A percentile compares a stretch with the other conserved stretches of the same genome.
These are phyloP conservation scores for Punica granatum DNA, from an alignment of 345 rosid genomes.

Conservation along the genomic window DNA sequence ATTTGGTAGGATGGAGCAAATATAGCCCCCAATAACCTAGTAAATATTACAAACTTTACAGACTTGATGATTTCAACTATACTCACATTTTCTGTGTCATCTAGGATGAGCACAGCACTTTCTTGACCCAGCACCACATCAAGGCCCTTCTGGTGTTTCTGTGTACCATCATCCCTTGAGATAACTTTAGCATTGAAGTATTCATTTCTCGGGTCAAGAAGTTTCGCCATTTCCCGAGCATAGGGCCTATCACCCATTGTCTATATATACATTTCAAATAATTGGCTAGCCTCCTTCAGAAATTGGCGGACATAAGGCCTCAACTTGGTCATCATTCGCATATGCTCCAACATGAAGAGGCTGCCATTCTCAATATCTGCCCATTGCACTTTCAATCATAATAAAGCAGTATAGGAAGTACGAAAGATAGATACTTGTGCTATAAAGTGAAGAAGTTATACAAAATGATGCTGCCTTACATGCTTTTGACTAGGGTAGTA, in stretches of 20 bases:
- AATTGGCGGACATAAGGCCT: slow-evolving; percentile 73
- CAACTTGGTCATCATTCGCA: slow-evolving; percentile 83
- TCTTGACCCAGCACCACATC: slow-evolving; percentile 74
- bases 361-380: slow-evolving; percentile 55
- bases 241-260: slow-evolving; percentile 88
- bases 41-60: too few species aligned
- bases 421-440: not conserved
- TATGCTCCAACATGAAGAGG: slow-evolving; percentile 55
- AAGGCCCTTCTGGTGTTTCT: slow-evolving; percentile 68
- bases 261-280: slow-evolving; percentile 82
- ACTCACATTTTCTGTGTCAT: slow-evolving; percentile 80
- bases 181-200: slow-evolving; percentile 59
- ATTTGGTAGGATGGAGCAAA: too few species aligned
- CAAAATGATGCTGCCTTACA: not conserved
- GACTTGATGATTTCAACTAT: not conserved
- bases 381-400: slow-evolving; percentile 11
- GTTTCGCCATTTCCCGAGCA: slow-evolving; percentile 75
- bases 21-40: too few species aligned
- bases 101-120: slow-evolving; percentile 77
- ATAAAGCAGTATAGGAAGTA: slow-evolving; percentile 9
- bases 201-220: slow-evolving; percentile 67
- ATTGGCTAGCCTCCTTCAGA: slow-evolving; percentile 72
- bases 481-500: not conserved
- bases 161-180: slow-evolving; percentile 87
- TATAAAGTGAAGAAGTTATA: not conserved